Conservation (phyloP, 345 rosid species). For the Lepidium africanum region DNA sequence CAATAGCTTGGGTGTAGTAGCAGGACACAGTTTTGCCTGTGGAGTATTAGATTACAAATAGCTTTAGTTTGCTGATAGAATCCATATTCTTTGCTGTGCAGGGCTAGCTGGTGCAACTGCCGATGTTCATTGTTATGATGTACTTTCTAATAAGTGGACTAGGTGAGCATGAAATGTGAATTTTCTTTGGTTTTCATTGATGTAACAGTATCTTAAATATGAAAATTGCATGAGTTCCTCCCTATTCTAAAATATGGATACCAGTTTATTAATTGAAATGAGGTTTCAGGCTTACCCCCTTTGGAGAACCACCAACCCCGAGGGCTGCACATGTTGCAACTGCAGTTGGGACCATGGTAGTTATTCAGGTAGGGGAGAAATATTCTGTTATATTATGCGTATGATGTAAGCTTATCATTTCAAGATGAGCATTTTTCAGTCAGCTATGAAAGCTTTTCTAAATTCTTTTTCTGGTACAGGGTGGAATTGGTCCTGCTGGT, state of each 20-base stretch:
- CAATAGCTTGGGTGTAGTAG: background rate
- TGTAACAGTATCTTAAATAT: background rate
- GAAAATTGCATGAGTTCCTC: background rate
- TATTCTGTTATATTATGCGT: background rate
- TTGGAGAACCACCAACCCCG: conserved; percentile 93
- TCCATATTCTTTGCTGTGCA: conserved; percentile 31
- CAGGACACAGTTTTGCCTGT: background rate
- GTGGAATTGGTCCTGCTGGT: conserved; percentile 97
- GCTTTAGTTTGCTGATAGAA: background rate
- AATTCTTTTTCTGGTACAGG: conserved; percentile 38
- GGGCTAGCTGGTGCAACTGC: conserved; percentile 95
- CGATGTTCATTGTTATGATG: conserved; percentile 90
- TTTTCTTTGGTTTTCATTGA: background rate
- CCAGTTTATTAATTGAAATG: conserved; percentile 5
- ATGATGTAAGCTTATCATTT: background rate
- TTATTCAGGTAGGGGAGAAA: conserved; percentile 60
- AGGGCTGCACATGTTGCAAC: conserved; percentile 97
- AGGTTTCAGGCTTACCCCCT: conserved; percentile 58
- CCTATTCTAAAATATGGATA: background rate
- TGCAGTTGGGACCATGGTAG: conserved; percentile 96
- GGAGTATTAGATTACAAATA: background rate
- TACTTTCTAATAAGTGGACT: conserved; percentile 80
- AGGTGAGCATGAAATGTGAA: conserved; percentile 44
- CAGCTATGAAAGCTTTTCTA: conserved; percentile 4
- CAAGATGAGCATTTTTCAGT: conserved; percentile 3